phyloP scores from a whole-genome alignment of 2,329 filamentous ascomycete genomes.

The Claviceps africana region DNA sequence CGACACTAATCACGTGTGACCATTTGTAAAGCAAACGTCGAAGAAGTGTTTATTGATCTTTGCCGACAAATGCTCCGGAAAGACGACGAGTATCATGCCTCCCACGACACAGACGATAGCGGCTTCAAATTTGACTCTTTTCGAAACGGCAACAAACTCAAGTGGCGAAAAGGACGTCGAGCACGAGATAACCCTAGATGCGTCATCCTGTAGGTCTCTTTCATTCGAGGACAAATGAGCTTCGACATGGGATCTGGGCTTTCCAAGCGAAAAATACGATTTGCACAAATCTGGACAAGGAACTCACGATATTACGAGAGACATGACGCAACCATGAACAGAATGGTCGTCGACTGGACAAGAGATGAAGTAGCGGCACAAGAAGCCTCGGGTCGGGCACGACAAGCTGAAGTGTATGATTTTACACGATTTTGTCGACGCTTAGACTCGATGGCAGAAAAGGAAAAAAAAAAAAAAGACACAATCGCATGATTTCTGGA shows the following conservation, averaged over 20 bases:
- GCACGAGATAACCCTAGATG: slow-evolving; percentile 25
- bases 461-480: neutral
- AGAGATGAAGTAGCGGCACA: too few species aligned
- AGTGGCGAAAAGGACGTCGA: slow-evolving; percentile 16
- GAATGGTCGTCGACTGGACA: neutral
- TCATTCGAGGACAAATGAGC: neutral
- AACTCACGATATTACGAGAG: neutral
- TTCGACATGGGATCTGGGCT: neutral
- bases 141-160: slow-evolving; percentile 15
- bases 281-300: neutral
- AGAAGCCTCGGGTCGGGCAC: too few species aligned
- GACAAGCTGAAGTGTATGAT: too few species aligned
- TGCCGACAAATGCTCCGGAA: slow-evolving; percentile 71
- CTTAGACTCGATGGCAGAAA: too few species aligned
- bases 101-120: slow-evolving; percentile 22
- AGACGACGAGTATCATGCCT: slow-evolving; percentile 37
- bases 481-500: neutral
- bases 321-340: neutral
- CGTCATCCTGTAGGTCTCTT: slow-evolving; percentile 21
- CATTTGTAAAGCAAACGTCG: slow-evolving; percentile 54
- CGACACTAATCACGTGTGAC: neutral
- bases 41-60: slow-evolving; percentile 77
- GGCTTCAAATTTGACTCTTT: slow-evolving; percentile 27
- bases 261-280: neutral
- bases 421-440: too few species aligned